These are phyloP conservation scores for Annulohypoxylon truncatum DNA, from an alignment of 2,329 filamentous ascomycete genomes.

Conservation along the genomic window DNA sequence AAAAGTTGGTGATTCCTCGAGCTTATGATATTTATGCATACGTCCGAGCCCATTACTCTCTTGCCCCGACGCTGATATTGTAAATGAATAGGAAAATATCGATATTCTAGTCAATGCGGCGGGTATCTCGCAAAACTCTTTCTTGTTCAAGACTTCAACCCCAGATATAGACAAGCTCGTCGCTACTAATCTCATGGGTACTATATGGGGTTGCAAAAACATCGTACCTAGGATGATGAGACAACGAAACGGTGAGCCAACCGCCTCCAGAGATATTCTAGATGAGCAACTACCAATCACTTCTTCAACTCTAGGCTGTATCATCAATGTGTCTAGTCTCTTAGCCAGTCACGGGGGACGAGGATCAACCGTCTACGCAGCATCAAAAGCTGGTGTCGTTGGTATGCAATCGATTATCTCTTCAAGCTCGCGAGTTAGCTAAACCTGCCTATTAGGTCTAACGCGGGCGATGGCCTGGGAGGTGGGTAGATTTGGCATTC, in stretches of 20 bases:
- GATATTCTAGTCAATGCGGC: conserved; percentile 83
- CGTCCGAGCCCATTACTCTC: not conserved
- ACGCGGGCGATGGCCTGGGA: conserved; percentile 75
- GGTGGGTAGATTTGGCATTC: conserved; percentile 69
- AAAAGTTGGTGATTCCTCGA: conserved; percentile 17
- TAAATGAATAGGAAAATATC: conserved; percentile 34
- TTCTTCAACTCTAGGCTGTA: conserved; percentile 63
- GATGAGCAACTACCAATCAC: not conserved
- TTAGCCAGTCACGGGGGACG: conserved; percentile 75
- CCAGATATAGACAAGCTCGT: conserved; percentile 68
- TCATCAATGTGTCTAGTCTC: conserved; percentile 85
- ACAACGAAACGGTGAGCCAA: conserved; percentile 46
- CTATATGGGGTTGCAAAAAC: conserved; percentile 70
- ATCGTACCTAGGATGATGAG: conserved; percentile 62
- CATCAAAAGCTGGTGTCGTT: conserved; percentile 83
- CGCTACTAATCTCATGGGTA: conserved; percentile 75
- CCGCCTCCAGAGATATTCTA: not conserved
- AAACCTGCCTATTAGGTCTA: conserved; percentile 62
- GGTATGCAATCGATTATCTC: conserved; percentile 58
- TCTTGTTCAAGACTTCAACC: conserved; percentile 68
- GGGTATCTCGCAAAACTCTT: conserved; percentile 73
- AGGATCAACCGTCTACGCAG: conserved; percentile 80
- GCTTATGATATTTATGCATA: not conserved
- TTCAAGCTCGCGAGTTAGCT: conserved; percentile 25
- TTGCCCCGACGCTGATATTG: not conserved